Percentiles rank a stretch among this genome's conserved stretches.
These are phyloP conservation scores for Hysterium pulicare DNA, from an alignment of 2,329 filamentous ascomycete species.

Conservation along the genomic window DNA sequence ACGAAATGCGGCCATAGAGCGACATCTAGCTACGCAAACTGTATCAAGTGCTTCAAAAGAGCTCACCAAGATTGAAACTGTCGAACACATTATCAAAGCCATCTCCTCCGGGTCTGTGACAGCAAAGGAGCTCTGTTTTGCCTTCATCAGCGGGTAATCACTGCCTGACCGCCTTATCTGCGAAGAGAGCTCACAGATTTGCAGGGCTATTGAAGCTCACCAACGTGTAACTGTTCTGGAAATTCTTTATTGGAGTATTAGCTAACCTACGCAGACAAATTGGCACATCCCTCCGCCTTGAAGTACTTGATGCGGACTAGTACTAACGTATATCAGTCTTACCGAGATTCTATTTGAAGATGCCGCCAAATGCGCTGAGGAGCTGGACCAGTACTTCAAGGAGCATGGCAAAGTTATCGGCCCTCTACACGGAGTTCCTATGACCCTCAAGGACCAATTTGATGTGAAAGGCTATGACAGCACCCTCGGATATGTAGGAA, in stretches of 20 bases:
- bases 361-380: constrained; percentile 39
- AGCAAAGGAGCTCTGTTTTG: constrained; percentile 23
- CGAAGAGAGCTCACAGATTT: constrained; percentile 38
- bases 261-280: constrained; percentile 42
- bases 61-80: constrained; percentile 14
- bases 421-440: constrained; percentile 47
- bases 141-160: constrained; percentile 27
- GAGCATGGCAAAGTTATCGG: constrained; percentile 38
- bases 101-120: constrained; percentile 26
- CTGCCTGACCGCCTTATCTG: constrained; percentile 14
- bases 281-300: constrained; percentile 36
- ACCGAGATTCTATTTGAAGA: constrained; percentile 48
- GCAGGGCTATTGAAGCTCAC: constrained; percentile 30
- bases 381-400: constrained; percentile 40
- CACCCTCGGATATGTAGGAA: constrained; percentile 61
- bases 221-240: constrained; percentile 18
- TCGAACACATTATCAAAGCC: constrained; percentile 19
- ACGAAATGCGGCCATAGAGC: constrained; percentile 24
- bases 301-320: constrained; percentile 31
- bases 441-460: constrained; percentile 50
- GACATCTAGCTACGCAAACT: constrained; percentile 11
- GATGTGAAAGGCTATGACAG: constrained; percentile 48
- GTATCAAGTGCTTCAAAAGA: constrained; percentile 6
- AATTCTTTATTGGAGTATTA: background rate
- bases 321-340: constrained; percentile 48